Evolutionary conservation across 2,329 filamentous ascomycete genomes (phyloP).

Genomic region (Apiospora aurea): DNA sequence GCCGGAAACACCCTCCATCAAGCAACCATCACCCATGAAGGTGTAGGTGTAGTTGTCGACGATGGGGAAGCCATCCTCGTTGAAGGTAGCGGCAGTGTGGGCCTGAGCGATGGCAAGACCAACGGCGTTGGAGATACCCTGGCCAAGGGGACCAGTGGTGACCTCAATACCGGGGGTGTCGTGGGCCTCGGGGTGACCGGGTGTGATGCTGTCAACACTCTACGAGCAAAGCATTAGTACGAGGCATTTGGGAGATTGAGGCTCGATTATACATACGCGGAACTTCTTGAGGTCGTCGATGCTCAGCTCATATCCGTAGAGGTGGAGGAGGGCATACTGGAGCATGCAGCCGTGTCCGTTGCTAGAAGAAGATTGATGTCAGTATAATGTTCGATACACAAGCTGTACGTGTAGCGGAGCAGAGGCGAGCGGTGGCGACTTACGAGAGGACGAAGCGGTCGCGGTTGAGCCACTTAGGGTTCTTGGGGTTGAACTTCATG

Average conservation of each 20-base stretch:
- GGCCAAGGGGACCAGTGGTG: slow-evolving; percentile 95
- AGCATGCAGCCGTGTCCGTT: slow-evolving; percentile 99
- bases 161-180: slow-evolving; percentile 98
- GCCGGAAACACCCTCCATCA: slow-evolving; percentile 96
- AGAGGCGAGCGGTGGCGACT: slow-evolving; percentile 51
- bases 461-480: slow-evolving; percentile 95
- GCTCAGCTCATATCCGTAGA: slow-evolving; percentile 87
- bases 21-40: slow-evolving; percentile 97
- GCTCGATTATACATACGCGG: slow-evolving; percentile 71
- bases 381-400: not conserved
- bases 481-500: slow-evolving; percentile 99
- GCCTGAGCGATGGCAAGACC: slow-evolving; percentile 97
- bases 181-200: slow-evolving; percentile 94
- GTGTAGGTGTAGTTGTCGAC: slow-evolving; percentile 96
- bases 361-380: slow-evolving; percentile 54
- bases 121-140: slow-evolving; percentile 97
- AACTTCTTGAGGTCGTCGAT: slow-evolving; percentile 96
- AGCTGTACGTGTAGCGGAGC: not conserved
- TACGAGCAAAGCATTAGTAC: slow-evolving; percentile 34
- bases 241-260: not conserved
- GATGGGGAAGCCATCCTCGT: slow-evolving; percentile 92
- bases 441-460: slow-evolving; percentile 99
- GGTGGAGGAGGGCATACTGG: slow-evolving; percentile 96
- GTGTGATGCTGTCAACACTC: slow-evolving; percentile 76
- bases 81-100: slow-evolving; percentile 90